Evolutionary conservation across 2,329 filamentous ascomycete species (phyloP).

Genomic region (Penicillium crustosum): DNA sequence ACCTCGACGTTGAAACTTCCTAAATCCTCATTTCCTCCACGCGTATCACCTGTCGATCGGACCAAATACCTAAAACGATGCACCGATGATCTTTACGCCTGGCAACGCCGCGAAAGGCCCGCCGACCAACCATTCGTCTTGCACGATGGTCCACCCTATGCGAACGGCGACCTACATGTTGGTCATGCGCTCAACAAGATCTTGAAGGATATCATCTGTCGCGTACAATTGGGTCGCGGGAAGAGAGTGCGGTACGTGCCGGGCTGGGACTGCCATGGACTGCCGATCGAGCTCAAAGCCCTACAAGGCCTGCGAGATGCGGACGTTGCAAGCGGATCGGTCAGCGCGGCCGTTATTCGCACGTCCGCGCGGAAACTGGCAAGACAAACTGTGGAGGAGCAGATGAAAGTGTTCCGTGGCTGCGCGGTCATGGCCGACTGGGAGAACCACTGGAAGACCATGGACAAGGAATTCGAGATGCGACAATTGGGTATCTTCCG

Average conservation of each 20-base stretch:
- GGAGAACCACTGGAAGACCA: conserved; percentile 62
- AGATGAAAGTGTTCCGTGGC: conserved; percentile 59
- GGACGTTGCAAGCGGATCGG: conserved; percentile 26
- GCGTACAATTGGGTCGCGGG: conserved; percentile 76
- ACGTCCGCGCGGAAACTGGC: conserved; percentile 57
- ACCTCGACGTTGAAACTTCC: conserved; percentile 73
- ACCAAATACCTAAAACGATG: conserved; percentile 68
- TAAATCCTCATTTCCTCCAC: conserved; percentile 66
- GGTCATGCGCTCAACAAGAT: conserved; percentile 97
- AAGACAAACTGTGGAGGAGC: conserved; percentile 55
- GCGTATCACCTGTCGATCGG: conserved; percentile 48
- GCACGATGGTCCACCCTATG: conserved; percentile 96
- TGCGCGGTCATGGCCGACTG: conserved; percentile 67
- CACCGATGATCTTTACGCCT: conserved; percentile 83
- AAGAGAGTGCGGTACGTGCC: conserved; percentile 77
- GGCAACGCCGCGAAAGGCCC: conserved; percentile 66
- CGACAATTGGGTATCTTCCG: conserved; percentile 60
- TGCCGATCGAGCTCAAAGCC: conserved; percentile 96
- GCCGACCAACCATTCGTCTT: conserved; percentile 67
- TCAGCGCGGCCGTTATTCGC: conserved; percentile 51
- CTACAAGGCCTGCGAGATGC: conserved; percentile 59
- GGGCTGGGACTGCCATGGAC: conserved; percentile 96
- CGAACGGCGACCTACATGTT: conserved; percentile 86
- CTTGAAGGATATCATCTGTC: conserved; percentile 87
- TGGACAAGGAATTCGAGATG: conserved; percentile 62